These are phyloP conservation scores for Fusarium sp. DNA, from an alignment of 2,329 filamentous ascomycete genomes.

Conservation along the genomic window DNA sequence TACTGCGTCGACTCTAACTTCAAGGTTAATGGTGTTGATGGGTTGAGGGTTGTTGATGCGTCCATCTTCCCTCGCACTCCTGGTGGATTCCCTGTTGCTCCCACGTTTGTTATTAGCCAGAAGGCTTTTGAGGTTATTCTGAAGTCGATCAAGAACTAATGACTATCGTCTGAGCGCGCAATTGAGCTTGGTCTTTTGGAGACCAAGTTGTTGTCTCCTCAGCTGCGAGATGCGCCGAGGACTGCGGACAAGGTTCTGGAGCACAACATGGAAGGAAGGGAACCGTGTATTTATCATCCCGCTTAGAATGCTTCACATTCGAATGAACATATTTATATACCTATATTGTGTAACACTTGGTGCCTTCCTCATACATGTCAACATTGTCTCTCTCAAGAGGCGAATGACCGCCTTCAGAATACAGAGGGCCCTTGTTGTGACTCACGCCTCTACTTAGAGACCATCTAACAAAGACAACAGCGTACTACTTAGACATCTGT, in stretches of 20 bases:
- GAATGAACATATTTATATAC: background rate
- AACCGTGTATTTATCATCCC: too few species aligned
- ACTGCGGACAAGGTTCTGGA: too few species aligned
- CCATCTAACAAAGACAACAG: background rate
- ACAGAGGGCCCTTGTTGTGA: background rate
- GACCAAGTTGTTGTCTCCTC: too few species aligned
- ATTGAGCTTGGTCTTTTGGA: too few species aligned
- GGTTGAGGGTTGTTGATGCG: constrained; percentile 66
- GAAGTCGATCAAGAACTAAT: background rate
- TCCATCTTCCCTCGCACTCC: constrained; percentile 57
- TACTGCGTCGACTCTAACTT: constrained; percentile 65
- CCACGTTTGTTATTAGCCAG: constrained; percentile 30
- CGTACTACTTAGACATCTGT: background rate
- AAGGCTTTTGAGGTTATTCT: constrained; percentile 18
- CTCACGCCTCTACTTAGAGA: background rate
- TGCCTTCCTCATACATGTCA: background rate
- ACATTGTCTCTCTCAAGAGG: background rate
- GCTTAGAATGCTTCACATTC: background rate
- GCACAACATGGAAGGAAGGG: background rate
- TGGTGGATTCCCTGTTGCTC: constrained; percentile 24
- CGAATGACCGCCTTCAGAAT: background rate
- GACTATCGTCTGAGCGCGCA: too few species aligned
- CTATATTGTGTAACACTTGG: background rate
- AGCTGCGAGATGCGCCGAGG: too few species aligned
- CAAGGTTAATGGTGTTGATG: constrained; percentile 60